Base-by-base conservation (phyloP, 371 early-diverging fungal species). In the Blakeslea trispora region DNA sequence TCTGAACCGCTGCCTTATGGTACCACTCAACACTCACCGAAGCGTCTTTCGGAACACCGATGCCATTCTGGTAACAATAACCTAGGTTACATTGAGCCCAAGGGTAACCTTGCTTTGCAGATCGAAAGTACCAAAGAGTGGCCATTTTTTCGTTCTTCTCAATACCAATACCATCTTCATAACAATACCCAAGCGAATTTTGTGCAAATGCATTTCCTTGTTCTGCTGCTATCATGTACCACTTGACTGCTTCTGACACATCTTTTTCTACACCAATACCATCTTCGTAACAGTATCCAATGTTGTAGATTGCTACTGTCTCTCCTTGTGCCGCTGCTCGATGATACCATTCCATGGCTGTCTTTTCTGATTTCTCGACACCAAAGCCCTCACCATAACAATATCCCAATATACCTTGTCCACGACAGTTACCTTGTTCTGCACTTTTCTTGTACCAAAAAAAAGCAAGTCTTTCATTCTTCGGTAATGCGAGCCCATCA, bases 311-410 rank as follows among this genome's bases (percentile, higher is more conserved):
- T 21, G 90, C 87, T 7, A 90, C 91, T 0, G 85, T 80, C 46
- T 86, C 82, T 18, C 80, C 83, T 48, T 83, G 82, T 17, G 66
- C 74, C 4, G 92, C 89, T 1, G 89, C 83, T 2, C 74, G 68
- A 11, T 74, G 63, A 58, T 89, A 92, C 87, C 89, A 92, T 43
- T 74, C 73, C 61, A 92, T 77, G 7, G 92, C 91, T 50, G 80
- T 72, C 18, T 68, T 71, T 37, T 86, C 83, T 62, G 90, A 77
- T 55, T 83, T 84, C 32, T 79, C 79, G 0, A 91, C 84, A 3
- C 92, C 93, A 60, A 88, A 81, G 2, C 93, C 94, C 67, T 92
- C 89, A 17, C 88, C 90, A 51, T 89, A 95, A 63, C 75, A 79
- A 35, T 79, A 75, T 11, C 91, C 94, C 11, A 92, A 71, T 15